Base-by-base conservation (phyloP, 805 yeast genomes). In the Wickerhamiella galacta region DNA sequence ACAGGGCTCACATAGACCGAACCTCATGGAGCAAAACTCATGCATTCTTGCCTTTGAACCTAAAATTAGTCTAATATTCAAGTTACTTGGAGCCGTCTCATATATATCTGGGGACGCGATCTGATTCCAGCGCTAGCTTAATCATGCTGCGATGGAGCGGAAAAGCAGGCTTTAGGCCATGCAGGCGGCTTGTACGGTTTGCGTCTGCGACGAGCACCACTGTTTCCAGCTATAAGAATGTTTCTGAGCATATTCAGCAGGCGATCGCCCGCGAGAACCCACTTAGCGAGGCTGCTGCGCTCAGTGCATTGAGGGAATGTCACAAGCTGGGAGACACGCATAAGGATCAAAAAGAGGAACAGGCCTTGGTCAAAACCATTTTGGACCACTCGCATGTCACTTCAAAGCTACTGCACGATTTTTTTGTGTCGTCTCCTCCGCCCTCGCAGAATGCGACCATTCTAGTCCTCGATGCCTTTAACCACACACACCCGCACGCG, bases 241-340 rank as follows among this genome's bases (percentile, higher is more conserved):
- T 24, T 7, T 24, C 26, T 24, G 12, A n/a, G 12, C 7, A 12
- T 10, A 7, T 24, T 24, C 26, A 24, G 26, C 8, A 8, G 26
- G 14, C 8, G 8, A 14, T 24, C 14, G 8, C n/a, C 6, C 14
- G 15, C 14, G 7, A 7, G 7, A 14, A 24, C 7, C 6, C 8
- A 7, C 26, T 14, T n/a, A 14, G 6, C 26, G 7, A 9, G 11
- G 15, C 6, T 8, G n/a, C 26, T 7, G 26, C n/a, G 6, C 12
- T 25, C 21, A 30, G 36, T 11, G 49, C 55, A 3, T 42, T 52
- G 6, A 19, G 29, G 14, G 51, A 50, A 2, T 52, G 52, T 24
- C n/a, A 26, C 47, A 5, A 29, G 17, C 12, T 41, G 52, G 16
- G 53, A 47, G 19, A 28, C 39, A 3, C 43, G 2, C 44, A 45